Base-by-base conservation (phyloP, 2,329 filamentous ascomycete species). In the Aspergillus sojae region DNA sequence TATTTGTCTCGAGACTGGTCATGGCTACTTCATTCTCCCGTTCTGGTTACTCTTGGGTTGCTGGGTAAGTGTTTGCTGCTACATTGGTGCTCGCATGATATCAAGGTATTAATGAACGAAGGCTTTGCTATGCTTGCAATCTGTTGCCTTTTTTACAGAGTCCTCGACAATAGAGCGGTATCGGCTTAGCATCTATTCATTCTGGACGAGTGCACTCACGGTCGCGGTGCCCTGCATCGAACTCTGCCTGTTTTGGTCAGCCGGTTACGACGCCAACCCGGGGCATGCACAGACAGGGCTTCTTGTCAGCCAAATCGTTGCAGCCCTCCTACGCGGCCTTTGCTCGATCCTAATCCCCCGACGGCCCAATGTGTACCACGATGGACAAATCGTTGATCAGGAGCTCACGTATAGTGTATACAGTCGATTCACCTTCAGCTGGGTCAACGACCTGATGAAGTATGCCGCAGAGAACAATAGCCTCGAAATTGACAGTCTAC, bases 281-380 rank as follows among this genome's bases (percentile, higher is more conserved):
- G 63, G 66, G 5, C 32, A 46, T 5, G n/a, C 62, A 4, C 74
- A 81, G 21, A 79, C 85, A 32, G 74, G 77, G 1, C 77, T 89
- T 16, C 82, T 86, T 39, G 72, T 82, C 1, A 75, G 78, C 2
- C 85, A 88, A 62, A 71, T 87, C 23, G 75, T 73, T 10, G 72
- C 80, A 12, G 74, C 80, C 16, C 34, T 68, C 1, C 50, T 76
- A 11, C 72, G 72, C 4, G 71, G 60, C 7, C 2, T 73, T 1
- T 68, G 66, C 39, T 84, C 84, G 66, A 65, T 89, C 14, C 81
- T 83, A 1, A 79, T 93, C 16, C 89, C 89, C 4, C 84, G 91
- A 50, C 84, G 91, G 12, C 91, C 91, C 4, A 82, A 88, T 59
- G 87, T 93, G 21, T 91, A 83, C 71, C 80, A 83, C 70, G 74